These are phyloP conservation scores for Pseudogymnoascus sp. DNA, from an alignment of 2,329 filamentous ascomycete genomes.

Conservation along the genomic window DNA sequence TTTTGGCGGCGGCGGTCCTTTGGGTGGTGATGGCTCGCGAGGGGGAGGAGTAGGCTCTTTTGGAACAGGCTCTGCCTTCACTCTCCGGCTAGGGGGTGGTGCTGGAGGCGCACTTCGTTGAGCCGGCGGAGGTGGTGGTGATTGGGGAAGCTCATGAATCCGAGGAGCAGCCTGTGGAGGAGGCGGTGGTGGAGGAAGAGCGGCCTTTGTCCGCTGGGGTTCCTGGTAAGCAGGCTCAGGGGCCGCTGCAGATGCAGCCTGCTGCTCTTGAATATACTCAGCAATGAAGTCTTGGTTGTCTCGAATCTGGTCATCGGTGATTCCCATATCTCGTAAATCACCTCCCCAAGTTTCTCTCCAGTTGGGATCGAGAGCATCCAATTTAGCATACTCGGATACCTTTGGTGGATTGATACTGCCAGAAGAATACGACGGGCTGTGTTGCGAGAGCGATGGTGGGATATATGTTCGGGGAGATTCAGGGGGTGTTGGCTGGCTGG, in stretches of 20 bases:
- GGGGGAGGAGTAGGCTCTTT: slow-evolving; percentile 48
- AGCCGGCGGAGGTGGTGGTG: slow-evolving; percentile 16
- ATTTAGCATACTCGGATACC: slow-evolving; percentile 48
- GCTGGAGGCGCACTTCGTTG: slow-evolving; percentile 37
- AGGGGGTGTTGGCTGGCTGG: slow-evolving; percentile 36
- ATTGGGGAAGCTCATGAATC: slow-evolving; percentile 23
- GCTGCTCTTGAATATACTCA: slow-evolving; percentile 52
- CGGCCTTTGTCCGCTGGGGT: slow-evolving; percentile 38
- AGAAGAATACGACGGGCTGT: slow-evolving; percentile 27
- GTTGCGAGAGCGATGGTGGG: slow-evolving; percentile 29
- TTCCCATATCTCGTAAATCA: slow-evolving; percentile 51
- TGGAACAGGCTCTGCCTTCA: slow-evolving; percentile 39
- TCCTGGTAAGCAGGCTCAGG: slow-evolving; percentile 30
- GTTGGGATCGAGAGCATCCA: slow-evolving; percentile 55
- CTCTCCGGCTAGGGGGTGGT: slow-evolving; percentile 51
- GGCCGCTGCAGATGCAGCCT: slow-evolving; percentile 31
- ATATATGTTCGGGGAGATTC: slow-evolving; percentile 43
- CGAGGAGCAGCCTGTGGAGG: slow-evolving; percentile 39
- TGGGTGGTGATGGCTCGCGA: slow-evolving; percentile 60
- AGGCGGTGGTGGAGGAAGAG: slow-evolving; percentile 48
- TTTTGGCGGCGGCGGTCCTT: slow-evolving; percentile 48
- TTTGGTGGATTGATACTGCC: slow-evolving; percentile 39
- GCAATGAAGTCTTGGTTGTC: slow-evolving; percentile 63
- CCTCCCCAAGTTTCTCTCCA: slow-evolving; percentile 60
- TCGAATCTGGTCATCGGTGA: slow-evolving; percentile 58